Evolutionary conservation across 805 yeast species (phyloP).

Genomic region (Cyberlindnera mrakii): DNA sequence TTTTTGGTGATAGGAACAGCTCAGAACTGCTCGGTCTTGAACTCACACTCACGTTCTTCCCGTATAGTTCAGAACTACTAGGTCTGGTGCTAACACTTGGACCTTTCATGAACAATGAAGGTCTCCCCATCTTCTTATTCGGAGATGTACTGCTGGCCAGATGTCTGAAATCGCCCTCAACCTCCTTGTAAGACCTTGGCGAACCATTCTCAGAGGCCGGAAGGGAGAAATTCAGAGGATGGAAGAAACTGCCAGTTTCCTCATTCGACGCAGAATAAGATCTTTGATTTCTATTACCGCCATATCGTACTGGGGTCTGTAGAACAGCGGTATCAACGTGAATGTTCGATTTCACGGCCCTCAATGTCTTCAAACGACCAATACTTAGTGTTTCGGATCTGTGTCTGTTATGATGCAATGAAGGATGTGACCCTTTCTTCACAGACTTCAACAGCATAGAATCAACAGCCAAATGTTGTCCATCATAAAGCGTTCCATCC

Average conservation of each 20-base stretch:
- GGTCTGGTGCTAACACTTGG: background rate
- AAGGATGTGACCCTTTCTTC: slow-evolving; percentile 1
- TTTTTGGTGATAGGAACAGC: slow-evolving; percentile 9
- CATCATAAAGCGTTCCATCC: background rate
- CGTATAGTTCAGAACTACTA: background rate
- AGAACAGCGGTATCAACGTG: slow-evolving; percentile 2
- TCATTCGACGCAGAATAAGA: slow-evolving; percentile 21
- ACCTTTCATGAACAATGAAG: background rate
- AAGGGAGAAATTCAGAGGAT: slow-evolving; percentile 7
- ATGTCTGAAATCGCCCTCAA: slow-evolving; percentile 10
- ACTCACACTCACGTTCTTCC: background rate
- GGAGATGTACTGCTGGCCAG: background rate
- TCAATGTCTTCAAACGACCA: slow-evolving; percentile 11
- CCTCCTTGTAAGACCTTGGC: slow-evolving; percentile 7
- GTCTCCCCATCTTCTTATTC: background rate
- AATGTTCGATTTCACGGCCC: slow-evolving; percentile 17
- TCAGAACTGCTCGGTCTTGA: slow-evolving; percentile 12
- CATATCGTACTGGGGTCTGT: background rate
- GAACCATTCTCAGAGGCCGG: slow-evolving; percentile 16
- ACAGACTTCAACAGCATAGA: background rate
- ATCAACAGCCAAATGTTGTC: background rate
- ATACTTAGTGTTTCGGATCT: slow-evolving; percentile 21
- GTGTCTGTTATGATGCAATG: slow-evolving; percentile 17
- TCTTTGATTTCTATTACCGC: slow-evolving; percentile 9
- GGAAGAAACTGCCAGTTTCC: slow-evolving; percentile 6